Base-by-base conservation (phyloP, 768 basidiomycete species). In the Gloeophyllum trabeum region DNA sequence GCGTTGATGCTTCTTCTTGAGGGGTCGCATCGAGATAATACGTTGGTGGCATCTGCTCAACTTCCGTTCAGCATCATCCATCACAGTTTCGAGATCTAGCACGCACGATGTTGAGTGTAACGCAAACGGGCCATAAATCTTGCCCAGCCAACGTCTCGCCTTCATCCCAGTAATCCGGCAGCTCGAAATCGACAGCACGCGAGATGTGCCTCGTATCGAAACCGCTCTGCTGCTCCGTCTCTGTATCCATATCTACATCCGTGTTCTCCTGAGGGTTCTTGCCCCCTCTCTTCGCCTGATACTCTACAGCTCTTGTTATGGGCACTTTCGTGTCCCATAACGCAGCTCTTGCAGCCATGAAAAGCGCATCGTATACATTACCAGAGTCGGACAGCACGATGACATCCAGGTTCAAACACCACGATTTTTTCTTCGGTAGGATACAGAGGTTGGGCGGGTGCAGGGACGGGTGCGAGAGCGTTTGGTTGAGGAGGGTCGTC, bases 131-230 rank as follows among this genome's bases (percentile, higher is more conserved):
- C 78, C 89, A 84, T 10, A 54, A 49, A 2, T 82, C 74, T 46
- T 76, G 64, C 2, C 78, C 79, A 28, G 64, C 69, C 22, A 90
- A 53, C 14, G 65, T 58, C 43, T 79, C 81, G 0, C 90, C 90
- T 48, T 87, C 85, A 51, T 88, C 88, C 85, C 86, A 89, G 47
- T 80, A 85, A 56, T 93, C 89, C 7, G 78, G 71, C 18, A 92
- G 68, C 61, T 93, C 90, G 50, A 92, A 92, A 57, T 93, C 90
- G 6, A 76, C 74, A 6, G 59, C 58, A 19, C 55, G 56, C 26
- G 64, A 58, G 24, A 69, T 59, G 6, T 46, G 48, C 28, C 75
- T 65, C 13, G 77, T 81, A 49, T 77, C 76, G 30, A 85, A 72
- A 2, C 75, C 70, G 47, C 78, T 79, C 28, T 63, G 54, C 14